A percentile compares a stretch with the other conserved stretches of the same genome.
These are phyloP conservation scores for Dothideomycetes sp. DNA, from an alignment of 2,329 filamentous ascomycete species.

Conservation along the genomic window DNA sequence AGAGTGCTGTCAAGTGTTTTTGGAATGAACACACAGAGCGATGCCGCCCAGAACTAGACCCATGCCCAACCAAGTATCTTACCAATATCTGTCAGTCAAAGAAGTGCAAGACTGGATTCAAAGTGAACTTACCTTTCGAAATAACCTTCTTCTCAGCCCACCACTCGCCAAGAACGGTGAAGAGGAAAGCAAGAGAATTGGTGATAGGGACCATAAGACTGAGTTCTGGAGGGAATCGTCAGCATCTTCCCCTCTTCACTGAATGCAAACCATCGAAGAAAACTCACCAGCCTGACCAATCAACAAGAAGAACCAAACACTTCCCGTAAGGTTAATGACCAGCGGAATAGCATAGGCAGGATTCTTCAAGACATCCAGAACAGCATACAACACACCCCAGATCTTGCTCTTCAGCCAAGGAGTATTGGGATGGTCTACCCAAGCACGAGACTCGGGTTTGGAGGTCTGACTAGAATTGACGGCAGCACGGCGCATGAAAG, in stretches of 20 bases:
- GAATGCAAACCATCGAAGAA: background rate
- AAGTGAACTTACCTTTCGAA: slow-evolving; percentile 53
- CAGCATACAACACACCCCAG: slow-evolving; percentile 60
- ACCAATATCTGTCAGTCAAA: slow-evolving; percentile 16
- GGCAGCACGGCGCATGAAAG: slow-evolving; percentile 81
- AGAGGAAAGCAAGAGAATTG: slow-evolving; percentile 90
- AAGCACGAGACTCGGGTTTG: slow-evolving; percentile 30
- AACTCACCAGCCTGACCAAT: slow-evolving; percentile 81
- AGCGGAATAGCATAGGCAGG: slow-evolving; percentile 79
- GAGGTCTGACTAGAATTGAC: slow-evolving; percentile 46
- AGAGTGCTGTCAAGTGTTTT: slow-evolving; percentile 29
- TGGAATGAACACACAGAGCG: slow-evolving; percentile 65
- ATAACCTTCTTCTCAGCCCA: slow-evolving; percentile 89
- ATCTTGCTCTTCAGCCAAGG: slow-evolving; percentile 56
- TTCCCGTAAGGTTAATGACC: slow-evolving; percentile 81
- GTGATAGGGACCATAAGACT: slow-evolving; percentile 91
- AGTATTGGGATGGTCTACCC: slow-evolving; percentile 33
- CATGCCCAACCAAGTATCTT: slow-evolving; percentile 81
- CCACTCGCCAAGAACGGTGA: slow-evolving; percentile 91
- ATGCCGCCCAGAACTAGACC: slow-evolving; percentile 69
- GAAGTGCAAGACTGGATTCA: background rate
- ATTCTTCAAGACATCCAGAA: slow-evolving; percentile 67
- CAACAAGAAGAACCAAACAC: slow-evolving; percentile 91
- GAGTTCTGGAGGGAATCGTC: slow-evolving; percentile 51
- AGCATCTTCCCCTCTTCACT: background rate